A percentile compares a stretch with the other conserved stretches of the same genome.
These are phyloP conservation scores for Camelina hispida DNA, from an alignment of 345 rosid species.

Conservation along the genomic window DNA sequence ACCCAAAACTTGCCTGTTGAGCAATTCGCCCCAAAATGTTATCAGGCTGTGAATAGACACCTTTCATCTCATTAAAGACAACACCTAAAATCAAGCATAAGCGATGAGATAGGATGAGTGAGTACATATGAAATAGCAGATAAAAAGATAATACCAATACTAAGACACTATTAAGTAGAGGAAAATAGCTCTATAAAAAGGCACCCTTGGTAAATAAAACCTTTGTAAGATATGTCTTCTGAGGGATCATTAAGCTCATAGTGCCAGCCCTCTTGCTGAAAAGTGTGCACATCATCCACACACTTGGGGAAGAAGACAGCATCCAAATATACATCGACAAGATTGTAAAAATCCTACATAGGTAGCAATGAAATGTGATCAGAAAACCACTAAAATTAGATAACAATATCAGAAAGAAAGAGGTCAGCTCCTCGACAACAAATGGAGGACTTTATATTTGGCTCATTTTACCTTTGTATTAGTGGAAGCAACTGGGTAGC, in stretches of 20 bases:
- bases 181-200: constrained; percentile 11
- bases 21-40: constrained; percentile 77
- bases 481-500: constrained; percentile 98
- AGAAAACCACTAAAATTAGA: constrained; percentile 9
- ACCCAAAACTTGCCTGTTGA: constrained; percentile 65
- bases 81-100: constrained; percentile 64
- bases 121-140: constrained; percentile 9
- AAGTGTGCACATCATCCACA: constrained; percentile 82
- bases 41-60: constrained; percentile 99
- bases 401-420: constrained; percentile 4
- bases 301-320: constrained; percentile 99
- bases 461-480: constrained; percentile 68
- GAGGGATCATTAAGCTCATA: constrained; percentile 87
- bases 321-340: constrained; percentile 95
- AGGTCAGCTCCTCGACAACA: neutral
- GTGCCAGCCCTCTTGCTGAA: constrained; percentile 99
- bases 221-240: constrained; percentile 92
- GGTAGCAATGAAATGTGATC: constrained; percentile 43
- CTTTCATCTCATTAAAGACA: constrained; percentile 98
- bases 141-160: constrained; percentile 10
- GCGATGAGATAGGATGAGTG: constrained; percentile 15
- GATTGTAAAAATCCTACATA: constrained; percentile 88
- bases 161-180: neutral
- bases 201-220: constrained; percentile 41
- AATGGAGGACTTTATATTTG: neutral